A percentile compares a stretch with the other conserved stretches of the same genome.
phyloP scores from a whole-genome alignment of 2,329 filamentous ascomycete species.

The Lecanicillium sp. region DNA sequence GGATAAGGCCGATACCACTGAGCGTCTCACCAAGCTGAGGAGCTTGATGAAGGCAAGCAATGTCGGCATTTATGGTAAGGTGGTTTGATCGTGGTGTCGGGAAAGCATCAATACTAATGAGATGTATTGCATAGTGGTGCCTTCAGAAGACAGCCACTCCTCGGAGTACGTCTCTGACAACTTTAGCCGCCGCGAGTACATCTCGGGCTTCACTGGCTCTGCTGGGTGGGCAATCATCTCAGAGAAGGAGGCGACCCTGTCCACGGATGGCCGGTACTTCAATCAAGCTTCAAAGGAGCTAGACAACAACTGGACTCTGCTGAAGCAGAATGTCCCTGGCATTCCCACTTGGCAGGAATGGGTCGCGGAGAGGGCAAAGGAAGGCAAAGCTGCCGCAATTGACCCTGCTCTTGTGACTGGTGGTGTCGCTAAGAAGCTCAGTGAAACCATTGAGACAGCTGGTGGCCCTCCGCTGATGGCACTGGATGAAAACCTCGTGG shows the following conservation, averaged over 20 bases:
- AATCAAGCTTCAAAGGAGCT: conserved; percentile 91
- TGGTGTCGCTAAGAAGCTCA: conserved; percentile 56
- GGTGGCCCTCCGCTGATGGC: conserved; percentile 71
- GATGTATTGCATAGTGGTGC: conserved; percentile 58
- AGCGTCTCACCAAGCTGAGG: conserved; percentile 68
- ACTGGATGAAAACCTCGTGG: conserved; percentile 78
- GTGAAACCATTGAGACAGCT: conserved; percentile 79
- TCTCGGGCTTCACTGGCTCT: conserved; percentile 90
- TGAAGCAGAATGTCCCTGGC: conserved; percentile 90
- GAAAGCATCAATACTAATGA: conserved; percentile 2
- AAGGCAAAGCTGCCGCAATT: conserved; percentile 81
- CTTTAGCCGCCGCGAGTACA: conserved; percentile 83
- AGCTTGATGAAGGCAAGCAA: conserved; percentile 80
- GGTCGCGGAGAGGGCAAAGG: conserved; percentile 78
- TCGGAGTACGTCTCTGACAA: conserved; percentile 98
- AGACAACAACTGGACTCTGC: conserved; percentile 80
- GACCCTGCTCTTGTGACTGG: conserved; percentile 81
- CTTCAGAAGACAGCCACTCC: conserved; percentile 93
- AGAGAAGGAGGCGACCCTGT: conserved; percentile 75
- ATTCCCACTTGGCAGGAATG: conserved; percentile 98
- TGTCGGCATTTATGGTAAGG: conserved; percentile 84
- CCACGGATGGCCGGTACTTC: conserved; percentile 96
- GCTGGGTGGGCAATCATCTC: conserved; percentile 90
- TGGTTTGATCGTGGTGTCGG: conserved; percentile 9
- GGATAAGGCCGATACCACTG: conserved; percentile 60